Conservation (phyloP, 495 filamentous ascomycete species). For the Pseudevernia furfuracea region DNA sequence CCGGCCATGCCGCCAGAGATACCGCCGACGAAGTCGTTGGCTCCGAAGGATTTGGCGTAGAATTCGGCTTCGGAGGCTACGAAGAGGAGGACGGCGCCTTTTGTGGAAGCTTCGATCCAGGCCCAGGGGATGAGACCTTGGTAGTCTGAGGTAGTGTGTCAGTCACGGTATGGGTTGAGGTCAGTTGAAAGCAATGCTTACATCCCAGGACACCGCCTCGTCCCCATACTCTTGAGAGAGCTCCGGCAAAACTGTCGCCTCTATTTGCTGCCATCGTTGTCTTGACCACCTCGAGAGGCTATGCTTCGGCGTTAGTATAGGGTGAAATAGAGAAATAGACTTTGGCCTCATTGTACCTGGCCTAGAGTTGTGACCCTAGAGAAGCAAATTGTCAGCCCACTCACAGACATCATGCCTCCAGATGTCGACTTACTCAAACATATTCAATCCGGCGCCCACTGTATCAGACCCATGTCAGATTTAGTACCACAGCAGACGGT, state of each 20-base stretch:
- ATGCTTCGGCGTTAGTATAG: slow-evolving; percentile 8
- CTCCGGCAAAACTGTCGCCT: slow-evolving; percentile 72
- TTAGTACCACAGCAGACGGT: not conserved
- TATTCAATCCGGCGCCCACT: slow-evolving; percentile 92
- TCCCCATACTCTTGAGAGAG: slow-evolving; percentile 81
- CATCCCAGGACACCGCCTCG: slow-evolving; percentile 93
- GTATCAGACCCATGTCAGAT: slow-evolving; percentile 21
- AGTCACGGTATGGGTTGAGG: slow-evolving; percentile 5
- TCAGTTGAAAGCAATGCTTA: slow-evolving; percentile 40
- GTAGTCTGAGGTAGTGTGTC: slow-evolving; percentile 60
- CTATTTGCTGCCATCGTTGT: slow-evolving; percentile 98
- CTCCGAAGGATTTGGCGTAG: slow-evolving; percentile 73
- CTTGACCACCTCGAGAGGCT: slow-evolving; percentile 98
- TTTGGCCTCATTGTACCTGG: slow-evolving; percentile 46
- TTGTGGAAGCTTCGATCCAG: slow-evolving; percentile 99
- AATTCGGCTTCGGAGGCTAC: slow-evolving; percentile 98
- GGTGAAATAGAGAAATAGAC: not conserved
- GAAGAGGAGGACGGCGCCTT: slow-evolving; percentile 97
- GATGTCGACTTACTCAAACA: slow-evolving; percentile 72
- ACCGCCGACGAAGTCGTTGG: slow-evolving; percentile 75
- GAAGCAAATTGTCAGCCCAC: slow-evolving; percentile 20
- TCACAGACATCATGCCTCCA: not conserved
- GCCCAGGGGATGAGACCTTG: slow-evolving; percentile 99
- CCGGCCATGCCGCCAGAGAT: slow-evolving; percentile 88
- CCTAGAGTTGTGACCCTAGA: slow-evolving; percentile 73